These are phyloP conservation scores for Ustilago nuda DNA, from an alignment of 1,284 basidiomycete genomes.

Conservation along the genomic window DNA sequence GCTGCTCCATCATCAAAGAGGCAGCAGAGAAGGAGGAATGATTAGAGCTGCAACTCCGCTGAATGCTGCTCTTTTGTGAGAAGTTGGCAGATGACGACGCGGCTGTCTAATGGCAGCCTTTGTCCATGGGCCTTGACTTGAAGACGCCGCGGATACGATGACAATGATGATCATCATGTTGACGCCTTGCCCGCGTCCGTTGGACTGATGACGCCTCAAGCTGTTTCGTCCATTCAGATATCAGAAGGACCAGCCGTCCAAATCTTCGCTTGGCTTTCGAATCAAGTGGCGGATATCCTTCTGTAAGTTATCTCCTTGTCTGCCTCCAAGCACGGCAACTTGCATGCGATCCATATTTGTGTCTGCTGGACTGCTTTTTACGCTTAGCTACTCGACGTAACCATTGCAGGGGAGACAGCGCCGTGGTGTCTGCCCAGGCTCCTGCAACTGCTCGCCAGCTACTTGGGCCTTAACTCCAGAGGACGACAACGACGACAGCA, in stretches of 20 bases:
- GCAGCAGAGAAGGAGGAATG: neutral
- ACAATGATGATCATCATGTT: neutral
- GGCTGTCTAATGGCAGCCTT: neutral
- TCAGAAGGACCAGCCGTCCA: too few species aligned
- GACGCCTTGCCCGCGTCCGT: neutral
- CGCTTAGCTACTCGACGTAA: neutral
- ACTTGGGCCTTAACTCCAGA: too few species aligned
- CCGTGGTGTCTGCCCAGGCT: too few species aligned
- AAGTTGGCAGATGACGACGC: neutral
- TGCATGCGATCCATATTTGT: neutral
- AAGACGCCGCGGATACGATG: too few species aligned
- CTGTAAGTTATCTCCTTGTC: neutral
- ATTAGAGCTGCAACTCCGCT: neutral
- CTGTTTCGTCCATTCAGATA: too few species aligned
- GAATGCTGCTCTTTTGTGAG: too few species aligned
- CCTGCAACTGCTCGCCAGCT: too few species aligned
- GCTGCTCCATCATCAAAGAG: neutral
- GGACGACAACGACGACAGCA: too few species aligned
- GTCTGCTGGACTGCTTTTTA: neutral
- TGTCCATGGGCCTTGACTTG: too few species aligned
- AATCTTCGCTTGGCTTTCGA: neutral
- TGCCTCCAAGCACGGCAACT: conserved; percentile 2
- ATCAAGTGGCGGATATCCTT: neutral
- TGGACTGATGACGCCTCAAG: too few species aligned
- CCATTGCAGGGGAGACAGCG: too few species aligned